Evolutionary conservation across 176 grass and related monocot genomes (phyloP).

Genomic region (Cymbopogon citratus): DNA sequence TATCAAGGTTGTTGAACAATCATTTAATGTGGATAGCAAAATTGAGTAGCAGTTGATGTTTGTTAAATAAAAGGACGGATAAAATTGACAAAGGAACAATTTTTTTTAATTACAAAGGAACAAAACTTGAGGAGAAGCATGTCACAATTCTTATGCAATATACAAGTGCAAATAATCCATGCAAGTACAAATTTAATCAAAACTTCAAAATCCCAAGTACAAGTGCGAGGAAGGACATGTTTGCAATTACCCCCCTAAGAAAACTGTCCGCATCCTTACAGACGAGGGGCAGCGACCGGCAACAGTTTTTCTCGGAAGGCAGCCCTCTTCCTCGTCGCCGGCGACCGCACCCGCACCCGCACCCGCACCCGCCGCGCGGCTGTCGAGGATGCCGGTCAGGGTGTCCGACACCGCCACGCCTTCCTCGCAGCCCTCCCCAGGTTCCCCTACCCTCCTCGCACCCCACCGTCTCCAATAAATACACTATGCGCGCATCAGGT

Average conservation of each 20-base stretch:
- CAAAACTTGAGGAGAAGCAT: no score
- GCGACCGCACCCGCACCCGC: not conserved
- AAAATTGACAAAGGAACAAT: no score
- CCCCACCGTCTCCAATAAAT: not conserved
- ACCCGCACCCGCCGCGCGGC: not conserved
- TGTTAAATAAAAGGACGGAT: no score
- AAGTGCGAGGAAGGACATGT: not conserved
- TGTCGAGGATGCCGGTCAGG: conserved; percentile 68
- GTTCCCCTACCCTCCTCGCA: not conserved
- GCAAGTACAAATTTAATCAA: no score
- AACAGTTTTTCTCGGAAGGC: not conserved
- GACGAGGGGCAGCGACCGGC: not conserved
- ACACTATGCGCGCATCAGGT: not conserved
- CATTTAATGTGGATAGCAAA: no score
- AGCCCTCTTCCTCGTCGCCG: conserved; percentile 20
- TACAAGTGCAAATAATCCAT: no score
- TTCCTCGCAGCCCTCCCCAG: conserved; percentile 55
- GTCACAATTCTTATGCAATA: no score
- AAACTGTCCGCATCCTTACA: not conserved
- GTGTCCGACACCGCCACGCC: conserved; percentile 61
- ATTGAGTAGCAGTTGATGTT: no score
- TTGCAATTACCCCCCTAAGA: not conserved
- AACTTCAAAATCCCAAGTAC: no score
- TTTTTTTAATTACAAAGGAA: no score
- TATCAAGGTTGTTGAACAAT: no score